Conservation (phyloP, 495 filamentous ascomycete genomes). For the Daldinia childiae region DNA sequence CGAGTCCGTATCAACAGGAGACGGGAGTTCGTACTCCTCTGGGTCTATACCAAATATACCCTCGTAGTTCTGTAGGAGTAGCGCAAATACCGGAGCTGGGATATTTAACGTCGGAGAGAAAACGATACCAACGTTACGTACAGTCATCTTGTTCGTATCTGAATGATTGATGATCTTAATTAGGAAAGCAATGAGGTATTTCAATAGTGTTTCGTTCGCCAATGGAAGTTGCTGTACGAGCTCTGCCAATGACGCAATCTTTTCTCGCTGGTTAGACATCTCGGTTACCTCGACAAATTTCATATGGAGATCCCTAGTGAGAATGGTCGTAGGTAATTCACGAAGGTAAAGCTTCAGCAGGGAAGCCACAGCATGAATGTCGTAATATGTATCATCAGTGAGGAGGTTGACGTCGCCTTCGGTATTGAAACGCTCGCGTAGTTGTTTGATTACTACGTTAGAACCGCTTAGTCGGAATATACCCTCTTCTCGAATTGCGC, state of each 20-base stretch:
- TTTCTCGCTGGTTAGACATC: slow-evolving; percentile 77
- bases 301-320: slow-evolving; percentile 88
- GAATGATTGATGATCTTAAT: slow-evolving; percentile 89
- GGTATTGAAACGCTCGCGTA: slow-evolving; percentile 90
- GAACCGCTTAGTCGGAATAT: slow-evolving; percentile 97
- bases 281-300: slow-evolving; percentile 89
- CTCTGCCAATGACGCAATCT: slow-evolving; percentile 81
- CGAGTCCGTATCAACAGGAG: slow-evolving; percentile 40
- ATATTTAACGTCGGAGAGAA: slow-evolving; percentile 99
- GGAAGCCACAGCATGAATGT: slow-evolving; percentile 95
- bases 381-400: slow-evolving; percentile 84
- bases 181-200: slow-evolving; percentile 84
- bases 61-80: slow-evolving; percentile 91
- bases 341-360: slow-evolving; percentile 93
- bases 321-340: slow-evolving; percentile 87
- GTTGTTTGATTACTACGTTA: slow-evolving; percentile 88
- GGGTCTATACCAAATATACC: slow-evolving; percentile 81
- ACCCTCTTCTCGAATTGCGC: slow-evolving; percentile 86
- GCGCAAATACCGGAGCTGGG: slow-evolving; percentile 90
- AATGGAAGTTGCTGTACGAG: slow-evolving; percentile 86
- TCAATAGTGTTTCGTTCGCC: slow-evolving; percentile 80
- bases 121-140: slow-evolving; percentile 96
- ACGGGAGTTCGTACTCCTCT: slow-evolving; percentile 64
- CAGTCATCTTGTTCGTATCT: slow-evolving; percentile 96
- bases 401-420: slow-evolving; percentile 94